Evolutionary conservation across 441 rosid species (phyloP).

Genomic region (Euphorbia schlechtendalii): DNA sequence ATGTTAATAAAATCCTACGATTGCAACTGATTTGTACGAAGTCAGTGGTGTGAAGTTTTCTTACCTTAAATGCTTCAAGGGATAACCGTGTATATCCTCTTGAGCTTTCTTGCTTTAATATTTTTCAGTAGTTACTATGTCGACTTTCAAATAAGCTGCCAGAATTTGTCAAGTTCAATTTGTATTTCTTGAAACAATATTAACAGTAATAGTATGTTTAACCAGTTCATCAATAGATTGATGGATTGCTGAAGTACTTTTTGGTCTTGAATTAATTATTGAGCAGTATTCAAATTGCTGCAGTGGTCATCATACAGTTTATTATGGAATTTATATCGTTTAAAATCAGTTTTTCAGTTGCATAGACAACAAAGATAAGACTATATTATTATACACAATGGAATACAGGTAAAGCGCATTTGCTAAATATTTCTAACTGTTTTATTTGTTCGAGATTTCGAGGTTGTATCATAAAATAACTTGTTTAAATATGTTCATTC

Average conservation of each 20-base stretch:
- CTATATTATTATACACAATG: too few relatives aligned
- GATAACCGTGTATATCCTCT: background rate
- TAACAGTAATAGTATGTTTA: background rate
- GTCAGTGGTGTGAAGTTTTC: background rate
- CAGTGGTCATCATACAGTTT: too few relatives aligned
- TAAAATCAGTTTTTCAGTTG: too few relatives aligned
- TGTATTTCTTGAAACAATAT: background rate
- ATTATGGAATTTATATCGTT: too few relatives aligned
- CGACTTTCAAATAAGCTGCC: background rate
- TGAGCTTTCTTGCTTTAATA: background rate
- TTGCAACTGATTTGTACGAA: background rate
- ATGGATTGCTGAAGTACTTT: too few relatives aligned
- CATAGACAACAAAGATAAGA: too few relatives aligned
- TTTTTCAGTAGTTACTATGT: background rate
- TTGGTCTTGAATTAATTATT: background rate
- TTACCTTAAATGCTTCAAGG: background rate
- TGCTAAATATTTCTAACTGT: too few relatives aligned
- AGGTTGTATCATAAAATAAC: too few relatives aligned
- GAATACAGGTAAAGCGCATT: too few relatives aligned
- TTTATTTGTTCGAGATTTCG: too few relatives aligned
- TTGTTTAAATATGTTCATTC: too few relatives aligned
- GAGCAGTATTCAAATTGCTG: background rate
- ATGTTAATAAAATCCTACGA: slow-evolving; percentile 17
- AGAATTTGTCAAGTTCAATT: background rate
- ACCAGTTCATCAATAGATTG: background rate